Evolutionary conservation across 2,329 filamentous ascomycete genomes (phyloP), one percentile per base, ranked within the genome.

Genomic region (Myriosclerotinia curreyana): DNA sequence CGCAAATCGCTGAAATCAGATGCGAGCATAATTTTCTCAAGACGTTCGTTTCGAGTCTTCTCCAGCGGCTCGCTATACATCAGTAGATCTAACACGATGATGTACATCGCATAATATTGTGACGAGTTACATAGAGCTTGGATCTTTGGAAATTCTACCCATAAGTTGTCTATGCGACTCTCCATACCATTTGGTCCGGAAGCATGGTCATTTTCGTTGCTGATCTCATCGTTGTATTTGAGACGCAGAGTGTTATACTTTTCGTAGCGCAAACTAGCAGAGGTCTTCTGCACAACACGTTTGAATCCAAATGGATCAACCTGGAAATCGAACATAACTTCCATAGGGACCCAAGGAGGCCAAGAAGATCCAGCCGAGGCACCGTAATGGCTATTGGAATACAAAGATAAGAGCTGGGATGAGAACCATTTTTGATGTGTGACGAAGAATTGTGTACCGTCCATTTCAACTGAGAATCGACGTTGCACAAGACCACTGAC

Each of bases 11-110:
- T 99, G 74, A 99, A 99, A 77, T 99, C 95, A 0, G 95, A 98
- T 1, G 94, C 95, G 56, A 99, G 85, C 87, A 99, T 97, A 71
- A 99, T 99, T 82, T 97, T 98, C 76, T 99, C 95, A 20, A 99
- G 80, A 44, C 92, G 87, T 78, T 99, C 96, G 72, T 84, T 96
- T 65, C 96, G 86, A n/a, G 94, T 96, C 82, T 99, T 99, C 77
- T 99, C 95, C 54, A 96, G 79, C 2, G 95, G 95, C 76, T 99
- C 95, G 73, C 86, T 97, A 79, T 98, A 99, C 76, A 99, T 87
- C 60, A 99, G 82, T 50, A 99, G 83, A 77, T 99, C 95, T 68
- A 98, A 82, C 4, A 97, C 94, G 70, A 99, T 99, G 76, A 99
- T 92, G 74, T 99, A 99, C 81, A 99, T 88, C 5, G 95, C 91